phyloP scores from a whole-genome alignment of 2,329 filamentous ascomycete species.

The Colletotrichum eremochloae region DNA sequence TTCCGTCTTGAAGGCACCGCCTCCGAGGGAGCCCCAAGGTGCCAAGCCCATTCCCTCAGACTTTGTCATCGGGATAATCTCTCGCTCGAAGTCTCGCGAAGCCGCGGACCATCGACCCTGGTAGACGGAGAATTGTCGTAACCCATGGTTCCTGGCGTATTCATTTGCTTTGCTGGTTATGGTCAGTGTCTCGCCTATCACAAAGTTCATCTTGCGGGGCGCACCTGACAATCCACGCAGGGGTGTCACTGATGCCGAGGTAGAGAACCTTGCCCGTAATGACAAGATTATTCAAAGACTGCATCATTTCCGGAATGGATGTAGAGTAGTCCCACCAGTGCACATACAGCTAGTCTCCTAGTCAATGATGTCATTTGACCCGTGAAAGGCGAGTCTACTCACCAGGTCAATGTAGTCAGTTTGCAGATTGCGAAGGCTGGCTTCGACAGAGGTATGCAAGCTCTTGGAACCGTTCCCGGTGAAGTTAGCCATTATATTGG shows the following conservation, averaged over 20 bases:
- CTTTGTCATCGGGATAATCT: slow-evolving; percentile 76
- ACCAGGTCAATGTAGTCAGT: slow-evolving; percentile 78
- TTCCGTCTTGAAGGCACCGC: slow-evolving; percentile 52
- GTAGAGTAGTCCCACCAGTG: slow-evolving; percentile 79
- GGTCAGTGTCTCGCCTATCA: slow-evolving; percentile 18
- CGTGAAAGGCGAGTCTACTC: slow-evolving; percentile 42
- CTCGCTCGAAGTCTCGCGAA: slow-evolving; percentile 76
- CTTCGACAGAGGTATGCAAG: slow-evolving; percentile 66
- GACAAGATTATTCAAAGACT: slow-evolving; percentile 73
- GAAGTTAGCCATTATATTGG: slow-evolving; percentile 64
- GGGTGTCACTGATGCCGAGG: slow-evolving; percentile 76
- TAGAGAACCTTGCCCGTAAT: slow-evolving; percentile 72
- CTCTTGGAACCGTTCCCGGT: slow-evolving; percentile 74
- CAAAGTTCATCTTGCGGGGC: neutral
- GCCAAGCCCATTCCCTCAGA: slow-evolving; percentile 72
- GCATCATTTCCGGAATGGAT: slow-evolving; percentile 76
- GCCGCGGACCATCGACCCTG: slow-evolving; percentile 75
- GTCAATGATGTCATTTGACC: slow-evolving; percentile 20
- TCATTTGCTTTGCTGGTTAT: slow-evolving; percentile 69
- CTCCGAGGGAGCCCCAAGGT: slow-evolving; percentile 67
- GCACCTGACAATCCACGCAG: slow-evolving; percentile 74
- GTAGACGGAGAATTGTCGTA: slow-evolving; percentile 78
- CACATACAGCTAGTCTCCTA: slow-evolving; percentile 63
- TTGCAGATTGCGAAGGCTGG: slow-evolving; percentile 71
- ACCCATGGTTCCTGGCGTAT: slow-evolving; percentile 78